These are phyloP conservation scores for Calonectria multiphialidica DNA, from an alignment of 2,329 filamentous ascomycete species.

Conservation along the genomic window DNA sequence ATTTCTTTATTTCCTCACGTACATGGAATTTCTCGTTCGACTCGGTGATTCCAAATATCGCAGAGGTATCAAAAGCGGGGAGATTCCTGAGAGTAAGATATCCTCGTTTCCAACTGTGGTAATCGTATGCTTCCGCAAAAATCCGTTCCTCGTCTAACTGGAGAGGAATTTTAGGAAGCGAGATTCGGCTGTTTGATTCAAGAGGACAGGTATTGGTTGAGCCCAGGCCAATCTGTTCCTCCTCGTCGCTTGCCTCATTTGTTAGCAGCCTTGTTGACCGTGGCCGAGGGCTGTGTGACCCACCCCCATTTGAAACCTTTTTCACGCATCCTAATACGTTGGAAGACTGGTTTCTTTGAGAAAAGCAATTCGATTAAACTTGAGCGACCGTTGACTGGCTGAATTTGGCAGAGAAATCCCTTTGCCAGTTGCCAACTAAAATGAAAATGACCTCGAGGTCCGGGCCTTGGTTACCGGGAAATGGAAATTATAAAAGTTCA, in stretches of 20 bases:
- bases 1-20: not conserved
- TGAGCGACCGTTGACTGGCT: too few relatives aligned
- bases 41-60: not conserved
- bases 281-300: not conserved
- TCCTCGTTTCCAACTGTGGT: not conserved
- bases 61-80: not conserved
- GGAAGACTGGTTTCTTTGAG: too few relatives aligned
- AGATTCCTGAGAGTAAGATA: not conserved
- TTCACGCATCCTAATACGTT: not conserved
- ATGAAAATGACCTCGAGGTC: too few relatives aligned
- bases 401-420: too few relatives aligned
- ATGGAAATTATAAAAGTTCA: not conserved
- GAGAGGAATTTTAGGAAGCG: not conserved
- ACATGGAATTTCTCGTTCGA: not conserved
- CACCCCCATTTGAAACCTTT: not conserved
- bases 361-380: too few relatives aligned
- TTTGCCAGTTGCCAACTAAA: too few relatives aligned
- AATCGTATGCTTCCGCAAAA: not conserved
- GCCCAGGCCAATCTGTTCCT: not conserved
- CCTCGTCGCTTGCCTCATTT: not conserved
- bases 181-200: not conserved
- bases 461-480: not conserved
- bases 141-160: not conserved
- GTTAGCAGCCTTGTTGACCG: not conserved
- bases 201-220: not conserved